Base-by-base conservation (phyloP, 2,329 filamentous ascomycete species). In the Alternaria incomplexa region DNA sequence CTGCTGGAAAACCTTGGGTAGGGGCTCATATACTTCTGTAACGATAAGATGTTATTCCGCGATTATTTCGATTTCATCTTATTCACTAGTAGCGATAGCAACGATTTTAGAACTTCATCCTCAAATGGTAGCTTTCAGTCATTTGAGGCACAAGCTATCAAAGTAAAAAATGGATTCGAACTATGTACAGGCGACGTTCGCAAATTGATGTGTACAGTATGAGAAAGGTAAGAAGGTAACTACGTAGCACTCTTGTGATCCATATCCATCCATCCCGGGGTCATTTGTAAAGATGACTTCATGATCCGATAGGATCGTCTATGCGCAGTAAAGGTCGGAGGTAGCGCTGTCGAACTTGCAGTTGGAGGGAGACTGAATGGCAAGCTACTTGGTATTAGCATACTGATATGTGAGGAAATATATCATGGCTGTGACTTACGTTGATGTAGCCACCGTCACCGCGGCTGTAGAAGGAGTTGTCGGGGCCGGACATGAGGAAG, bases 361-460 rank as follows among this genome's bases (percentile, higher is more conserved):
- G 9, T 30, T n/a, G 36, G 30, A 8, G 17, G 28, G 48, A 0
- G 28, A 13, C 6, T n/a, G 22, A 2, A 52, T 13, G 36, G 48
- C 48, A n/a, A 52, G 48, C 48, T 52, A 3, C 2, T 17, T 23
- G 17, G 20, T n/a, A 6, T 52, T 52, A 52, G 48, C 10, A 20
- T 11, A 36, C 5, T 36, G 28, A 11, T 36, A n/a, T 36, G 28
- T 30, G 12, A 23, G 13, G 7, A 9, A 23, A n/a, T 3, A 9
- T 36, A 11, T n/a, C 8, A 22, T 23, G 17, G 8, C 5, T 4
- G 48, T n/a, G 20, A 40, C 48, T 52, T 36, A 52, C 48, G 48
- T 52, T 52, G 30, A 52, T 52, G 48, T 52, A 52, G 36, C 48
- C 48, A 52, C 48, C 48, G 28, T 52, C 48, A 40, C 48, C 48